Evolutionary conservation across 169 alveolate species (phyloP), one percentile per base, ranked within the genome.

Genomic region (Cryptosporidium ubiquitum): DNA sequence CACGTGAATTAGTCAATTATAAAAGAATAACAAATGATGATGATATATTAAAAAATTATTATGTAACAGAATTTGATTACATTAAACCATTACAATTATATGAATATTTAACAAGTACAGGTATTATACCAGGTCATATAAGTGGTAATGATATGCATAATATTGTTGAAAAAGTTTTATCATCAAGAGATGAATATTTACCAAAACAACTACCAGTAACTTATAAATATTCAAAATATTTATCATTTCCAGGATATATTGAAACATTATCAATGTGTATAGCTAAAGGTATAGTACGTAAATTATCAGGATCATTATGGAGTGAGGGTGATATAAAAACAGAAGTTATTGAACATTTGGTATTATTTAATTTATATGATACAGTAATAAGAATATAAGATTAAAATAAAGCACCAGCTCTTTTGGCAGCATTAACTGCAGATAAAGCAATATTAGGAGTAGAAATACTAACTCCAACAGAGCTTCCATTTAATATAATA

Each of bases 361-460:
- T 79, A 42, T 40, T 79, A 47, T 79, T 44, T 61, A 79, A 79
- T 23, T 40, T 79, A 64, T 64, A 79, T 37, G 75, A 79, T 23
- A 49, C 39, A 44, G 18, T 35, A 47, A 79, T 35, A 47, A 79
- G 39, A 47, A 18, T 33, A 29, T 61, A 5, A 61, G 16, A 16
- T 68, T 57, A 74, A n/a, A 74, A 74, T n/a, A 79, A 79, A 61
- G 89, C 74, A 61, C 89, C 89, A 26, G 89, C 89, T 64, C 64
- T 79, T 64, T 79, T 79, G 5, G 89, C 89, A 42, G 75, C 75
- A 64, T 58, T 79, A 20, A 64, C 79, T n/a, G 89, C 75, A 5
- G 89, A 64, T n/a, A 79, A 29, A 14, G 89, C 89, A 42, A 69
- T 69, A 64, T 58, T 79, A 20, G 69, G 75, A 6, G 89, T 69